Conservation (phyloP, 345 rosid species). For the Capsella bursapastoris region DNA sequence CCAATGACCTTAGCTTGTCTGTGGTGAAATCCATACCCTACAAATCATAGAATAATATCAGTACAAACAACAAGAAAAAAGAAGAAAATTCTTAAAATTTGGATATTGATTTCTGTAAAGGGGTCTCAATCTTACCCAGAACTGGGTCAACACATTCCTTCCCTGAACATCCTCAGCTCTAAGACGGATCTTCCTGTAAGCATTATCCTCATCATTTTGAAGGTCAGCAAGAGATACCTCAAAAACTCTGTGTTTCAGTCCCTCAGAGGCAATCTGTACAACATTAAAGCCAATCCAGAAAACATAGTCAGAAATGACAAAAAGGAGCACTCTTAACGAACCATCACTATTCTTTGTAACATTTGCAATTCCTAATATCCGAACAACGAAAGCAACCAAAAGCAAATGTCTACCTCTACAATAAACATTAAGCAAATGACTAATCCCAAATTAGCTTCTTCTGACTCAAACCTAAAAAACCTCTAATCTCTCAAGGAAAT, state of each 20-base stretch:
- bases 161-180: slow-evolving; percentile 97
- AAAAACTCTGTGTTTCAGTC: slow-evolving; percentile 85
- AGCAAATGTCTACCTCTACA: background rate
- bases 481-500: background rate
- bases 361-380: background rate
- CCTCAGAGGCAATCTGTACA: slow-evolving; percentile 92
- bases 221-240: slow-evolving; percentile 93
- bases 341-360: no score
- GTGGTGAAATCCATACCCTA: slow-evolving; percentile 96
- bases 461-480: background rate
- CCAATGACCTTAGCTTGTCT: slow-evolving; percentile 94
- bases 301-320: background rate
- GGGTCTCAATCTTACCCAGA: slow-evolving; percentile 64
- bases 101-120: background rate
- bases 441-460: background rate
- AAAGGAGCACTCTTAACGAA: background rate
- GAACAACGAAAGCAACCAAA: background rate
- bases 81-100: background rate
- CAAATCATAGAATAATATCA: background rate
- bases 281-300: background rate
- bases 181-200: slow-evolving; percentile 86
- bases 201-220: slow-evolving; percentile 77
- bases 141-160: slow-evolving; percentile 82
- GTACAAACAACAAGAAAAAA: background rate
- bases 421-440: background rate